Evolutionary conservation across 495 filamentous ascomycete species (phyloP).

Genomic region (Pseudotulostoma volvatum): DNA sequence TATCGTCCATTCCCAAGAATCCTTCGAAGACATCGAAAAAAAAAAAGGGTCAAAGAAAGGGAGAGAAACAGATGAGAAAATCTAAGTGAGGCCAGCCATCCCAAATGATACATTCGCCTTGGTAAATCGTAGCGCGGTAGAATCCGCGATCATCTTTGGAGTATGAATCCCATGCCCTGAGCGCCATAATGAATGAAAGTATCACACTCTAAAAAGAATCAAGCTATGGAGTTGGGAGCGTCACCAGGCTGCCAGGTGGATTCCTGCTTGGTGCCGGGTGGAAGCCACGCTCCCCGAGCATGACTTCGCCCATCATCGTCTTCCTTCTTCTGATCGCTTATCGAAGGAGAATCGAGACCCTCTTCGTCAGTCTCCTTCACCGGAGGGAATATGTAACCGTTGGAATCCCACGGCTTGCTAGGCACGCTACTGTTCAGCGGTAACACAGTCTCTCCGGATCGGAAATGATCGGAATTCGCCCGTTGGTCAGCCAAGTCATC

Average conservation of each 20-base stretch:
- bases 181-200: too few species aligned
- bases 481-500: constrained; percentile 65
- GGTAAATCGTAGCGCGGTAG: too few species aligned
- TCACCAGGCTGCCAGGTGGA: constrained; percentile 59
- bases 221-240: constrained; percentile 9
- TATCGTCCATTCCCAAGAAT: too few species aligned
- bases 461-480: constrained; percentile 39
- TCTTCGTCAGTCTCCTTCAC: constrained; percentile 14
- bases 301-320: constrained; percentile 33
- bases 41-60: too few species aligned
- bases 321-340: constrained; percentile 40
- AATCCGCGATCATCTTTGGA: too few species aligned
- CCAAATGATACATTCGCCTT: too few species aligned
- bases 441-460: constrained; percentile 46
- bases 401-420: constrained; percentile 23
- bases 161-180: too few species aligned
- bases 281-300: constrained; percentile 42
- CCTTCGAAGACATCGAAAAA: too few species aligned
- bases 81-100: too few species aligned
- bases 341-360: constrained; percentile 12
- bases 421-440: constrained; percentile 39
- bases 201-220: too few species aligned
- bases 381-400: constrained; percentile 25
- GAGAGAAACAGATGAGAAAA: too few species aligned
- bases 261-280: constrained; percentile 61